Evolutionary conservation across 306 rosid genomes (phyloP).

Genomic region (Acmispon strigosus): DNA sequence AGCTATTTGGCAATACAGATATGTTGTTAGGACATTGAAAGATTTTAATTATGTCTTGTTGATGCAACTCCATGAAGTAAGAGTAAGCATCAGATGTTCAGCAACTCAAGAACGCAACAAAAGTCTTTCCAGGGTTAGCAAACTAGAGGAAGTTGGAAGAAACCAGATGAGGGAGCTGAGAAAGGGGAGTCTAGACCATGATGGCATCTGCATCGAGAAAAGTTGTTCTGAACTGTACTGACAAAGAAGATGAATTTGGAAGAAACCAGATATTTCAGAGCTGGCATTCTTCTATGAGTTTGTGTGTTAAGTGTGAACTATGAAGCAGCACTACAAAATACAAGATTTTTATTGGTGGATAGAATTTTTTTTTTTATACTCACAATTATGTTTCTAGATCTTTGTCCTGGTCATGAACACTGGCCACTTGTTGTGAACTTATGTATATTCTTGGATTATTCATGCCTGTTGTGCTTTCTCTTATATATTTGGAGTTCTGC

Average conservation of each 20-base stretch:
- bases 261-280: background rate
- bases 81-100: background rate
- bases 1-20: background rate
- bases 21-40: background rate
- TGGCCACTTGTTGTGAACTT: background rate
- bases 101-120: background rate
- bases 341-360: background rate
- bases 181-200: background rate
- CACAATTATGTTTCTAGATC: background rate
- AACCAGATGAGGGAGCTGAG: background rate
- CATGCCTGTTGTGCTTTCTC: background rate
- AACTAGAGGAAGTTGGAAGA: background rate
- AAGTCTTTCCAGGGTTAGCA: background rate
- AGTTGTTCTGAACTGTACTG: background rate
- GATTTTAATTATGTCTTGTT: background rate
- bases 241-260: background rate
- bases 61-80: slow-evolving; percentile 11
- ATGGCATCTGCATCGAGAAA: background rate
- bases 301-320: background rate
- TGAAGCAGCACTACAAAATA: background rate
- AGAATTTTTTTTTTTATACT: background rate
- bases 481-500: background rate
- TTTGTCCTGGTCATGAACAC: background rate
- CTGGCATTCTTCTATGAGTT: background rate
- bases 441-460: slow-evolving; percentile 8